These are phyloP conservation scores for Eimeria praecox DNA, from an alignment of 169 alveolate species.

Conservation along the genomic window DNA sequence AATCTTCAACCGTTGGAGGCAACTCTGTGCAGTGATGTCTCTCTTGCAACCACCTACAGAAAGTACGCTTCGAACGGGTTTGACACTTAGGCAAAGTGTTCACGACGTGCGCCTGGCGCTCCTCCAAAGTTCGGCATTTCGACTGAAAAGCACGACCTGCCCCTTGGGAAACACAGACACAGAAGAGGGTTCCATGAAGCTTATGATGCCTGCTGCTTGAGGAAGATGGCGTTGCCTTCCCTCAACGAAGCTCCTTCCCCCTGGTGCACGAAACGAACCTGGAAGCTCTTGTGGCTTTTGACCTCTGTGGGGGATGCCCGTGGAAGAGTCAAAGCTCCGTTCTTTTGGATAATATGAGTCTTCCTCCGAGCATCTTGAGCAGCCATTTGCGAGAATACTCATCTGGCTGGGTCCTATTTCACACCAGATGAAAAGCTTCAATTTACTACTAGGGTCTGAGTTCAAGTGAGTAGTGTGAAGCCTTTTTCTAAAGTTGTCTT, in stretches of 20 bases:
- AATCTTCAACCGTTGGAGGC: slow-evolving; percentile 29
- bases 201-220: background rate
- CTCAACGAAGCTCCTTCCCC: background rate
- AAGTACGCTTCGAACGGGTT: background rate
- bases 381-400: background rate
- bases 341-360: background rate
- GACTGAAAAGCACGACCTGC: background rate
- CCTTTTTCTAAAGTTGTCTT: background rate
- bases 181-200: background rate
- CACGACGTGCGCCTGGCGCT: background rate
- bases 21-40: slow-evolving; percentile 2
- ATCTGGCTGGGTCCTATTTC: background rate
- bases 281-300: background rate
- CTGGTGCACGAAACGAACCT: background rate
- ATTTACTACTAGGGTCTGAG: background rate
- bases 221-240: background rate
- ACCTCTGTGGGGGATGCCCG: background rate
- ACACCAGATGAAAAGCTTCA: background rate
- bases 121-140: background rate
- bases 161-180: background rate
- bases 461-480: background rate
- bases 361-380: background rate
- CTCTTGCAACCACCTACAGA: background rate
- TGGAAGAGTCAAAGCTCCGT: background rate
- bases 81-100: background rate